Percentiles rank a stretch among this genome's conserved stretches.
phyloP scores from a whole-genome alignment of 306 rosid species.

The Cotoneaster glaucophyllus region DNA sequence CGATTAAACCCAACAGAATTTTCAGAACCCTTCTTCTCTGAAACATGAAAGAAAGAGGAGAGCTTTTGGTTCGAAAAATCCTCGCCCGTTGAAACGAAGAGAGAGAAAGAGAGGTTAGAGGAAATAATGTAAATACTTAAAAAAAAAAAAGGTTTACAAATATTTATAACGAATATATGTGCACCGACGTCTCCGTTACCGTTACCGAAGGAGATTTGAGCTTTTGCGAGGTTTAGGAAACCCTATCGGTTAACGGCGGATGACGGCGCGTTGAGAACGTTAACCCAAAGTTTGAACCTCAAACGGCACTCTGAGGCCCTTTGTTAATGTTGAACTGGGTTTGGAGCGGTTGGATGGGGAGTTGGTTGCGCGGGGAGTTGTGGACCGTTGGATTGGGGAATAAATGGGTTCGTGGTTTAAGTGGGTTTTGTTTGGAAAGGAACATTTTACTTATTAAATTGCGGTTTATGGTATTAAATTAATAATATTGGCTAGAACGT shows the following conservation, averaged over 20 bases:
- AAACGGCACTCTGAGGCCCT: slow-evolving; percentile 60
- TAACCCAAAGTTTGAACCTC: slow-evolving; percentile 61
- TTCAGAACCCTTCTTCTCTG: slow-evolving; percentile 16
- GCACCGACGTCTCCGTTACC: slow-evolving; percentile 90
- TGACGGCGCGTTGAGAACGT: slow-evolving; percentile 27
- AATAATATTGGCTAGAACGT: slow-evolving; percentile 9
- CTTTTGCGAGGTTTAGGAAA: not conserved
- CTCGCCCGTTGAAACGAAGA: slow-evolving; percentile 92
- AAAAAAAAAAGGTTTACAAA: not conserved
- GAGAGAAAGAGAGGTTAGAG: not conserved
- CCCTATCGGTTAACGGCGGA: slow-evolving; percentile 39
- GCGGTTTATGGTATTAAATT: not conserved
- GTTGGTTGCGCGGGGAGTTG: slow-evolving; percentile 16
- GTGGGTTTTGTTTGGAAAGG: slow-evolving; percentile 10
- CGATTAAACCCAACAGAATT: slow-evolving; percentile 27
- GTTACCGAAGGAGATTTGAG: slow-evolving; percentile 25
- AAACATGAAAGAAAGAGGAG: slow-evolving; percentile 25
- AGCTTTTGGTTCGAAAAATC: slow-evolving; percentile 68
- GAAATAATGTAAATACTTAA: not conserved
- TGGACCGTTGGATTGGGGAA: slow-evolving; percentile 39
- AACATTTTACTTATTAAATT: slow-evolving; percentile 17
- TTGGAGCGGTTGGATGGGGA: slow-evolving; percentile 1
- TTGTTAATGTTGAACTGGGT: slow-evolving; percentile 34
- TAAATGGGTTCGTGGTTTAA: not conserved
- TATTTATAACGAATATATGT: slow-evolving; percentile 42